These are phyloP conservation scores for Leishmania arabica DNA, from an alignment of 208 protist species.

Conservation along the genomic window DNA sequence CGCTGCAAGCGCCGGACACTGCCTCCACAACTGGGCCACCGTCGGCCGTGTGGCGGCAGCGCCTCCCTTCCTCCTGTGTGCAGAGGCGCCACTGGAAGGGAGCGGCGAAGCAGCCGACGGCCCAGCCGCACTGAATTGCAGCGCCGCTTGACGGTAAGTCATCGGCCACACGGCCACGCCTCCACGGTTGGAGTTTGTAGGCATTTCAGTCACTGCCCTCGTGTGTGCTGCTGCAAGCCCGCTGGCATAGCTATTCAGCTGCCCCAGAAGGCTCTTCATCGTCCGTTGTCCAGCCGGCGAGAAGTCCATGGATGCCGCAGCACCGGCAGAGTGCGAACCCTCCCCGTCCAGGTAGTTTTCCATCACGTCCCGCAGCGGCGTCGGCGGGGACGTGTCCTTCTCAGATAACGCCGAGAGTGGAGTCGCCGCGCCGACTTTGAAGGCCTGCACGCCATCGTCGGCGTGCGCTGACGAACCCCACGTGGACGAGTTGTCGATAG, in stretches of 20 bases:
- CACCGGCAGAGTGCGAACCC: not conserved
- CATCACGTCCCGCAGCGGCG: not conserved
- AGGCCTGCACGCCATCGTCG: not conserved
- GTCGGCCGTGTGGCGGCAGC: not conserved
- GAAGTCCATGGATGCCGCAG: not conserved
- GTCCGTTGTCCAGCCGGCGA: conserved; percentile 19
- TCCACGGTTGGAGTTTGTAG: not conserved
- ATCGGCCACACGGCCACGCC: not conserved
- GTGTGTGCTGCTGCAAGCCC: not conserved
- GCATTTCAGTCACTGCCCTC: too few relatives aligned
- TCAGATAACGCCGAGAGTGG: not conserved
- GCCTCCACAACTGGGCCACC: conserved; percentile 2
- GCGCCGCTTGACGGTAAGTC: not conserved
- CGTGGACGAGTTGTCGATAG: not conserved
- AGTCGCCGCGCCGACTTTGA: not conserved
- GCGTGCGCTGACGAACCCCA: not conserved
- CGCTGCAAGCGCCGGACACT: conserved; percentile 1
- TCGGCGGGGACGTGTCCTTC: not conserved
- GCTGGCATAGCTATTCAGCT: not conserved
- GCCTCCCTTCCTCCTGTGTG: not conserved
- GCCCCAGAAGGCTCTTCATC: conserved; percentile 12
- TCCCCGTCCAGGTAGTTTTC: not conserved
- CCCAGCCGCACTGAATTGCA: not conserved
- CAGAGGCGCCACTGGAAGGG: not conserved
- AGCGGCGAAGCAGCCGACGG: not conserved